Conservation (phyloP, 176 grass and related monocot species). For the Oryza meridionalis region DNA sequence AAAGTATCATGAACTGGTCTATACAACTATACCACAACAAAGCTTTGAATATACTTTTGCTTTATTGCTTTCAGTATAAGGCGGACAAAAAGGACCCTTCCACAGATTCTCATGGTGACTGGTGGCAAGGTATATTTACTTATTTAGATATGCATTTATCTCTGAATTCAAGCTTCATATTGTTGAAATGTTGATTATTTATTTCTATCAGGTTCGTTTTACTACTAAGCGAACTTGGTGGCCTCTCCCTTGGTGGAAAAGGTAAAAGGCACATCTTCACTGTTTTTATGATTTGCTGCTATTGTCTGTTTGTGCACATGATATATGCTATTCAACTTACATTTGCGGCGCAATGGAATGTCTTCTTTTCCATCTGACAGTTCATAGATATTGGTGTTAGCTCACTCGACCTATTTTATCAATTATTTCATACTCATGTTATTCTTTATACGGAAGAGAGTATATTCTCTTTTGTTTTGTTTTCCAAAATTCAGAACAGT, state of each 20-base stretch:
- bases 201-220: slow-evolving; percentile 74
- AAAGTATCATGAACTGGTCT: slow-evolving; percentile 9
- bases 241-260: slow-evolving; percentile 37
- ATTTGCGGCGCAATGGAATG: not conserved
- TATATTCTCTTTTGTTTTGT: slow-evolving; percentile 13
- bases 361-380: slow-evolving; percentile 17
- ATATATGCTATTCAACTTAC: slow-evolving; percentile 17
- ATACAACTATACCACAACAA: not conserved
- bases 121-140: slow-evolving; percentile 89
- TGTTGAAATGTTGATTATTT: slow-evolving; percentile 31
- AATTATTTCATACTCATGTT: slow-evolving; percentile 1
- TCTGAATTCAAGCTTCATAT: slow-evolving; percentile 15
- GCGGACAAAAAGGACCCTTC: slow-evolving; percentile 59
- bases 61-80: slow-evolving; percentile 56
- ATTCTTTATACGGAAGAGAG: slow-evolving; percentile 17
- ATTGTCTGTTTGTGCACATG: not conserved
- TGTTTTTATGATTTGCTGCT: slow-evolving; percentile 9
- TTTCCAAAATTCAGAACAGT: slow-evolving; percentile 36
- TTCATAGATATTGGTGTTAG: slow-evolving; percentile 1
- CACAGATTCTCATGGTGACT: slow-evolving; percentile 81
- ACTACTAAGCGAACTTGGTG: slow-evolving; percentile 68
- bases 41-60: slow-evolving; percentile 8
- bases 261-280: slow-evolving; percentile 40
- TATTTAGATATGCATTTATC: slow-evolving; percentile 10
- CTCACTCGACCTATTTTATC: slow-evolving; percentile 7